These are phyloP conservation scores for Cubamyces sp. DNA, from an alignment of 768 basidiomycete genomes.

Conservation along the genomic window DNA sequence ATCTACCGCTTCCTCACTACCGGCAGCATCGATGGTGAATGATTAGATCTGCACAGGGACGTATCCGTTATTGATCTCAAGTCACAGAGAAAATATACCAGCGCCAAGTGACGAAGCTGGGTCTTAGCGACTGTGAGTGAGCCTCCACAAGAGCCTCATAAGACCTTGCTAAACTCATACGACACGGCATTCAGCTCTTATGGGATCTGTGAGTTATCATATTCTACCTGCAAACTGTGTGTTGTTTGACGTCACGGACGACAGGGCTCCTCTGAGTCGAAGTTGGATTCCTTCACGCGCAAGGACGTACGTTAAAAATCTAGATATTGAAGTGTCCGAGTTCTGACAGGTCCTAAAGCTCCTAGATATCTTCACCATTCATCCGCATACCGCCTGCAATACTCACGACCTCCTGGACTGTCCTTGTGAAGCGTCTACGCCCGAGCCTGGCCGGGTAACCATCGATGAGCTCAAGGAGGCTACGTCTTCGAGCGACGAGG, in stretches of 20 bases:
- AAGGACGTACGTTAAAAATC: slow-evolving; percentile 66
- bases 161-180: not conserved
- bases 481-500: slow-evolving; percentile 35
- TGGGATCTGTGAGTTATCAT: slow-evolving; percentile 58
- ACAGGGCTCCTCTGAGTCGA: slow-evolving; percentile 54
- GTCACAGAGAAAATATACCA: slow-evolving; percentile 85
- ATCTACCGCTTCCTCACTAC: slow-evolving; percentile 88
- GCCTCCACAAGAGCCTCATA: not conserved
- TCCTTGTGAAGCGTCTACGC: slow-evolving; percentile 49
- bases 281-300: slow-evolving; percentile 83
- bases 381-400: slow-evolving; percentile 78
- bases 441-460: not conserved
- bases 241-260: not conserved
- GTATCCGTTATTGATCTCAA: not conserved
- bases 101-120: slow-evolving; percentile 92
- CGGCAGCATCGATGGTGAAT: slow-evolving; percentile 84
- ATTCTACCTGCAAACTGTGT: not conserved
- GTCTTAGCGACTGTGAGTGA: slow-evolving; percentile 79
- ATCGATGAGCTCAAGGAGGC: slow-evolving; percentile 28
- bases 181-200: slow-evolving; percentile 54
- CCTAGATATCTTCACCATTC: slow-evolving; percentile 89
- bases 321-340: slow-evolving; percentile 2
- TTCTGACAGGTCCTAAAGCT: slow-evolving; percentile 51
- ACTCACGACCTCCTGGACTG: slow-evolving; percentile 94
- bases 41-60: slow-evolving; percentile 27